Percentiles rank a stretch among this genome's conserved stretches.
These are phyloP conservation scores for Plenodomus lindquistii DNA, from an alignment of 2,329 filamentous ascomycete genomes.

Conservation along the genomic window DNA sequence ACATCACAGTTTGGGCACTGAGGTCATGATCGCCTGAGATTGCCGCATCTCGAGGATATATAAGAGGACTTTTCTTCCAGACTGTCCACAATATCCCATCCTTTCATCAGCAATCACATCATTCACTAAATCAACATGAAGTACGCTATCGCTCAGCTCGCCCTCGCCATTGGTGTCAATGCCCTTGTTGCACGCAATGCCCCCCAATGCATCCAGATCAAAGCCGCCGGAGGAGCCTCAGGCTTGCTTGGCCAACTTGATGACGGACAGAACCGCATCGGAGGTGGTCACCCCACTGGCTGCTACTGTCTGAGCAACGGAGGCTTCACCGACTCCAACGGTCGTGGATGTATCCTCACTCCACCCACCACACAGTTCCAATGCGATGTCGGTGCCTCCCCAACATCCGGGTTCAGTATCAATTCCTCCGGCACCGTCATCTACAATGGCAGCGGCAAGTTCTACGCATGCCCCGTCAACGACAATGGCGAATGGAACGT, in stretches of 20 bases:
- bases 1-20: not conserved
- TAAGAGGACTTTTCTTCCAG: constrained; percentile 1
- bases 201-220: constrained; percentile 21
- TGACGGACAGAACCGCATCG: constrained; percentile 66
- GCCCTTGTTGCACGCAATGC: constrained; percentile 24
- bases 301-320: constrained; percentile 59
- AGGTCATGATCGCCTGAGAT: constrained; percentile 6
- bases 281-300: constrained; percentile 52
- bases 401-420: constrained; percentile 60
- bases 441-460: constrained; percentile 56
- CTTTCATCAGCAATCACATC: constrained; percentile 3
- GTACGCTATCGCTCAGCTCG: constrained; percentile 23
- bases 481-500: constrained; percentile 60
- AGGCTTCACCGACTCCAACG: constrained; percentile 58
- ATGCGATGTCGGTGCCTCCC: constrained; percentile 59
- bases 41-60: not conserved
- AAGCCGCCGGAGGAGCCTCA: constrained; percentile 30
- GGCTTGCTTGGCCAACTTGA: constrained; percentile 63
- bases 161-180: constrained; percentile 25
- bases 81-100: not conserved
- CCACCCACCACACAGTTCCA: constrained; percentile 63
- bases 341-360: constrained; percentile 67
- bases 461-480: constrained; percentile 65
- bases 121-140: constrained; percentile 19
- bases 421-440: constrained; percentile 57